Evolutionary conservation across 495 filamentous ascomycete species (phyloP).

Genomic region (Patellaria atrata): DNA sequence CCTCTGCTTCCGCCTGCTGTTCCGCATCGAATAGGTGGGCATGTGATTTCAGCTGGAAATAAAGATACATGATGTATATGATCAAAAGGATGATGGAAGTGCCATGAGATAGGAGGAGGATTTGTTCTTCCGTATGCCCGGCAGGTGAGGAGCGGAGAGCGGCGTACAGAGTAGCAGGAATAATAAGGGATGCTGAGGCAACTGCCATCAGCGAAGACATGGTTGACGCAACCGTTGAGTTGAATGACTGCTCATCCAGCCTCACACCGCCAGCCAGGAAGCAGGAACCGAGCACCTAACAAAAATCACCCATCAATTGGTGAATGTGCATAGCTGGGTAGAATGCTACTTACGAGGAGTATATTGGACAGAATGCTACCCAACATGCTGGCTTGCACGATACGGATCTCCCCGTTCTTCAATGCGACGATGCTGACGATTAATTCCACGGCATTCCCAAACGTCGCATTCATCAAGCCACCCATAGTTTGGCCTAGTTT

Average conservation of each 20-base stretch:
- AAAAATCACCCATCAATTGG: no score
- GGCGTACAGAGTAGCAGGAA: slow-evolving; percentile 70
- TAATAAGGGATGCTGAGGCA: slow-evolving; percentile 79
- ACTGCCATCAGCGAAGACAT: slow-evolving; percentile 95
- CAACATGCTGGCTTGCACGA: slow-evolving; percentile 96
- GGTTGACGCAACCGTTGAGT: slow-evolving; percentile 76
- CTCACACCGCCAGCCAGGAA: slow-evolving; percentile 77
- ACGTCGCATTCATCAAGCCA: slow-evolving; percentile 87
- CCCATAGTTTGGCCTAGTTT: slow-evolving; percentile 82
- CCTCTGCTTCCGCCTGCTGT: slow-evolving; percentile 29
- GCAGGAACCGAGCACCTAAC: slow-evolving; percentile 76
- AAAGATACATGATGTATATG: slow-evolving; percentile 80
- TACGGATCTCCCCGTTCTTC: slow-evolving; percentile 70
- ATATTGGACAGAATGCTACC: slow-evolving; percentile 95
- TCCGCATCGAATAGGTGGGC: slow-evolving; percentile 63
- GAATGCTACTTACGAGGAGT: slow-evolving; percentile 42
- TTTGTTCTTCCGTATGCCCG: slow-evolving; percentile 41
- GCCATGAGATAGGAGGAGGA: slow-evolving; percentile 75
- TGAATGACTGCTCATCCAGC: slow-evolving; percentile 63
- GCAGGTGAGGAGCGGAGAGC: slow-evolving; percentile 29
- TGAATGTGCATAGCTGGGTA: not conserved
- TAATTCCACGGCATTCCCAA: slow-evolving; percentile 95
- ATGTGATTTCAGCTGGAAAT: slow-evolving; percentile 81
- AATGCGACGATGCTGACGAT: slow-evolving; percentile 95
- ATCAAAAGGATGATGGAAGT: slow-evolving; percentile 79